Percentiles rank a stretch among this genome's conserved stretches.
phyloP scores from a whole-genome alignment of 1,139 yeast species.

The Blastobotrys proliferans region DNA sequence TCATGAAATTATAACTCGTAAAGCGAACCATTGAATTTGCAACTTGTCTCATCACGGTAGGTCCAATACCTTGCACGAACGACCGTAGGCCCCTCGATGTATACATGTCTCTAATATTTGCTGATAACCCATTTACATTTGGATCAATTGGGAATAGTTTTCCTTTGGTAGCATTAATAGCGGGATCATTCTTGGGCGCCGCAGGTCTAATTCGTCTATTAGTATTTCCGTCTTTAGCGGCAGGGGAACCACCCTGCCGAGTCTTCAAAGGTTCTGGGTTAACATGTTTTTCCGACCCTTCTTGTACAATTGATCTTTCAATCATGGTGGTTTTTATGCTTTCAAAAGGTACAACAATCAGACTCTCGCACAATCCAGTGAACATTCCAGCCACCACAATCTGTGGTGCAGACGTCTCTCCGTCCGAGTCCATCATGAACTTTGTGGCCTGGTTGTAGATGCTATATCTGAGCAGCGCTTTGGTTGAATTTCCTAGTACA shows the following conservation, averaged over 20 bases:
- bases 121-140: slow-evolving; percentile 24
- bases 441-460: slow-evolving; percentile 74
- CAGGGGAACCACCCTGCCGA: not conserved
- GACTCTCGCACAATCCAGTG: slow-evolving; percentile 63
- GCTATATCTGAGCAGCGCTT: slow-evolving; percentile 68
- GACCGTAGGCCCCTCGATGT: slow-evolving; percentile 71
- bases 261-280: not conserved
- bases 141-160: slow-evolving; percentile 19
- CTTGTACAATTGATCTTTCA: slow-evolving; percentile 39
- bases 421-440: slow-evolving; percentile 52
- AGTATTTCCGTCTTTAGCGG: slow-evolving; percentile 1
- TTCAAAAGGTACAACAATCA: slow-evolving; percentile 88
- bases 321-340: slow-evolving; percentile 79
- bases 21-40: slow-evolving; percentile 79
- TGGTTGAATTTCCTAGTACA: slow-evolving; percentile 69
- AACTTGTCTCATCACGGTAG: slow-evolving; percentile 76
- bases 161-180: not conserved
- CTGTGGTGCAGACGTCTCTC: slow-evolving; percentile 35
- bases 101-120: slow-evolving; percentile 50
- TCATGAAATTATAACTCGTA: slow-evolving; percentile 72
- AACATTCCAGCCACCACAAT: slow-evolving; percentile 71
- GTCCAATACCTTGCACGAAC: slow-evolving; percentile 74
- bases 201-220: slow-evolving; percentile 16
- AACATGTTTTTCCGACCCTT: too few relatives aligned
- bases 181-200: slow-evolving; percentile 14